Evolutionary conservation across 495 filamentous ascomycete genomes (phyloP).

Genomic region (Astrothelium subdiscretum): DNA sequence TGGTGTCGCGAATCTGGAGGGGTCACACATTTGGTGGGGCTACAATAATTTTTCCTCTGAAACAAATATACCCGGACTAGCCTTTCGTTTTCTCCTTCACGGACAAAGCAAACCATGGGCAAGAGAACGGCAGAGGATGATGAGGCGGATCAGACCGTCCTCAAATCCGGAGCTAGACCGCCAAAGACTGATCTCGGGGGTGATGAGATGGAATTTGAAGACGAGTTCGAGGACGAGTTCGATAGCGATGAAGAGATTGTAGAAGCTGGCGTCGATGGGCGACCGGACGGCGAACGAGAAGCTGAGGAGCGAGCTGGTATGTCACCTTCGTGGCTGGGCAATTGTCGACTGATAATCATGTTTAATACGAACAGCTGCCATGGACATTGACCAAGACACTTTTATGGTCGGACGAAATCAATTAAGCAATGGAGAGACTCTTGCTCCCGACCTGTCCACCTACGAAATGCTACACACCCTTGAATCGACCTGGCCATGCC

Average conservation of each 20-base stretch:
- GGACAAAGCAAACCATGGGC: constrained; percentile 14
- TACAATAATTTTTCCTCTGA: background rate
- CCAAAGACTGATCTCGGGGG: constrained; percentile 20
- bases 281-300: constrained; percentile 85
- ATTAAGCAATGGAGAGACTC: constrained; percentile 75
- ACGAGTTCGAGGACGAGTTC: constrained; percentile 93
- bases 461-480: constrained; percentile 95
- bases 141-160: constrained; percentile 26
- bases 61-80: background rate
- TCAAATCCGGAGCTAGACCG: constrained; percentile 34
- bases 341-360: constrained; percentile 16
- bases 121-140: constrained; percentile 34
- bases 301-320: constrained; percentile 64
- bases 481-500: constrained; percentile 87
- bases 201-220: constrained; percentile 83
- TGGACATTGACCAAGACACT: constrained; percentile 85
- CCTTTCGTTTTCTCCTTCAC: background rate
- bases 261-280: constrained; percentile 86
- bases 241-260: constrained; percentile 94
- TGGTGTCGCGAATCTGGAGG: background rate
- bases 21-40: background rate
- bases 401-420: constrained; percentile 88
- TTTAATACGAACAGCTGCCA: constrained; percentile 42
- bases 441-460: constrained; percentile 78
- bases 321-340: constrained; percentile 14